These are phyloP conservation scores for Aspergillus sp. DNA, from an alignment of 2,329 filamentous ascomycete genomes.

Conservation along the genomic window DNA sequence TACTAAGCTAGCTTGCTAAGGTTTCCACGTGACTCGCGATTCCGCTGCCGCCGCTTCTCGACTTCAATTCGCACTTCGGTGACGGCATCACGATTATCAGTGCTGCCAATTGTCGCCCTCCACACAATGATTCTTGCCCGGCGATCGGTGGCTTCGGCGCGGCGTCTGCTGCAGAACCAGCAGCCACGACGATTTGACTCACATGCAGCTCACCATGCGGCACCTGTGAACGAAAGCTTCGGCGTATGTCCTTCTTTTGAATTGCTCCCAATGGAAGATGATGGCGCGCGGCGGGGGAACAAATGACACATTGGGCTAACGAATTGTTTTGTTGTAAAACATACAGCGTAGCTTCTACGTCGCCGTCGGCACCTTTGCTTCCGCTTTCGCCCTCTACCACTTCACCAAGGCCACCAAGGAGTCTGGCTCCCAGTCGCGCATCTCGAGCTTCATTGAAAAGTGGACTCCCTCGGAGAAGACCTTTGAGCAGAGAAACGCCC, in stretches of 20 bases:
- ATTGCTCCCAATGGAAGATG: slow-evolving; percentile 17
- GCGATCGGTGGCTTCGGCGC: slow-evolving; percentile 44
- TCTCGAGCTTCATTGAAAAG: slow-evolving; percentile 57
- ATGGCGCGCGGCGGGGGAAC: neutral
- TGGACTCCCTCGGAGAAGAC: slow-evolving; percentile 59
- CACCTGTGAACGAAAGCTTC: slow-evolving; percentile 51
- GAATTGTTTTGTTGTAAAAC: slow-evolving; percentile 12
- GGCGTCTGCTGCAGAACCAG: slow-evolving; percentile 45
- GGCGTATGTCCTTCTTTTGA: slow-evolving; percentile 45
- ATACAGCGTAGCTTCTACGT: slow-evolving; percentile 54
- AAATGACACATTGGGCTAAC: slow-evolving; percentile 22
- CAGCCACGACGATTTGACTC: slow-evolving; percentile 51
- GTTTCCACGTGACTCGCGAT: slow-evolving; percentile 23
- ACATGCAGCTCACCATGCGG: slow-evolving; percentile 45
- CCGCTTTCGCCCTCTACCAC: slow-evolving; percentile 49
- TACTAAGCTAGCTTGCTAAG: slow-evolving; percentile 17
- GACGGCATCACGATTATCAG: slow-evolving; percentile 37
- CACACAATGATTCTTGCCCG: slow-evolving; percentile 49
- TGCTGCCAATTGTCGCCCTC: slow-evolving; percentile 35
- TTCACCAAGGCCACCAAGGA: slow-evolving; percentile 44
- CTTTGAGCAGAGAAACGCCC: slow-evolving; percentile 61
- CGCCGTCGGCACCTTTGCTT: slow-evolving; percentile 47
- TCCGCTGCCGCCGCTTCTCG: slow-evolving; percentile 21
- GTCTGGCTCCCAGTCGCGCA: slow-evolving; percentile 44
- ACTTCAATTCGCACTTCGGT: slow-evolving; percentile 28